Base-by-base conservation (phyloP, 129 eudicot species). In the Escallonia herrerae region DNA sequence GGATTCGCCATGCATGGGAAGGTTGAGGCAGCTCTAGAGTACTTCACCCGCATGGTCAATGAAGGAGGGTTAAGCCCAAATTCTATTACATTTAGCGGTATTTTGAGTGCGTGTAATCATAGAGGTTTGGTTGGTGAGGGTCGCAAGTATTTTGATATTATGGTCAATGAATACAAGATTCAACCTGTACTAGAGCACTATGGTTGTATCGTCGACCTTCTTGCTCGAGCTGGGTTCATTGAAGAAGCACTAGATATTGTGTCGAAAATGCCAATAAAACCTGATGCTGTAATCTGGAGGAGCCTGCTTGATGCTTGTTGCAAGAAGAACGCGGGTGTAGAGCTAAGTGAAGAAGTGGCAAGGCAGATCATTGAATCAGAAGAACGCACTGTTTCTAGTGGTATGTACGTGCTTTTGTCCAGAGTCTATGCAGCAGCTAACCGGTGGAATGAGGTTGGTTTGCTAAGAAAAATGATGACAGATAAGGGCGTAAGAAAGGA, bases 161-260 rank as follows among this genome's bases (percentile, higher is more conserved):
- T 91, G 96, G 71, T 80, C 15, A 69, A 64, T 6, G 74, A 54
- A 9, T 91, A 78, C 78, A 72, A 82, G 6, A 77, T 91, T 45
- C 81, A 81, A 67, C 97, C 97, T 3, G 90, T 82, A n/a, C 57
- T 87, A 73, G 95, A 87, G 77, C 97, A 91, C 68, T 91, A 82
- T 40, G 97, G 96, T 54, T 87, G 96, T 68, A 60, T 91, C 39
- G 76, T 85, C 63, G 97, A 87, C 76, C 97, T 91, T 22, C 77
- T 87, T 15, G 97, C 96, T 78, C 76, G 95, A 56, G 80, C 87
- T 45, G 91, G 86, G 15, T 79, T 65, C 38, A 77, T 91, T 2
- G 69, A 67, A 9, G 87, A 91, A 67, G 97, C 95, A 7, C 82
- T 91, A 45, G 89, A 87, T 41, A 51, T 83, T 6, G 86, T 87